Conservation (phyloP, 441 rosid species). For the Geranium incanum region DNA sequence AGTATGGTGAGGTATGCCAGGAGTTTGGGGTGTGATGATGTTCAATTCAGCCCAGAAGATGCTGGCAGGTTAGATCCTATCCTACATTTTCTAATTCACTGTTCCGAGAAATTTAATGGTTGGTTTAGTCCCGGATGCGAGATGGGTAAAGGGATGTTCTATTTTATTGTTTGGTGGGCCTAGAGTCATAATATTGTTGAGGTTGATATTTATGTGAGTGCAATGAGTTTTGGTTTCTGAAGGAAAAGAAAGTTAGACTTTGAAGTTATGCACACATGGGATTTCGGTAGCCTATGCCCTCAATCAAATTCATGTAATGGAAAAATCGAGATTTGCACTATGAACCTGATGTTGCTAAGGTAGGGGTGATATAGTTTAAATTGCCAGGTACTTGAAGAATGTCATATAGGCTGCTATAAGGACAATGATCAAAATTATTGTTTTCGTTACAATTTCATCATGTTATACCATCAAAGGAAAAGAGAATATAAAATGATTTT, state of each 20-base stretch:
- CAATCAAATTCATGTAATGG: background rate
- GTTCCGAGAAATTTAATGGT: conserved; percentile 1
- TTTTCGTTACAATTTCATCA: background rate
- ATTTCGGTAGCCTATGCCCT: too few relatives aligned
- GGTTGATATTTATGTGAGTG: background rate
- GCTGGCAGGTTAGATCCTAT: conserved; percentile 59
- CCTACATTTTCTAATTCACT: background rate
- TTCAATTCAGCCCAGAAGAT: conserved; percentile 88
- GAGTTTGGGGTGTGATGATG: conserved; percentile 75
- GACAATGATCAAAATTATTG: background rate
- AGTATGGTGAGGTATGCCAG: conserved; percentile 57
- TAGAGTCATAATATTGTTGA: background rate
- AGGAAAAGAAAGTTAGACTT: background rate
- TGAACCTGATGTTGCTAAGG: background rate
- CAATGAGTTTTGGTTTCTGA: background rate
- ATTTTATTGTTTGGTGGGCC: background rate
- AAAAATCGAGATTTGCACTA: background rate
- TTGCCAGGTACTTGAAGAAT: background rate
- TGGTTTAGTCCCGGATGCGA: background rate
- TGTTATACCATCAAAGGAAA: background rate
- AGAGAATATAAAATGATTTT: background rate
- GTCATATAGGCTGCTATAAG: background rate
- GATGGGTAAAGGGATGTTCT: background rate
- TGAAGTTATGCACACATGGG: background rate
- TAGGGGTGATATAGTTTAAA: too few relatives aligned